A percentile compares a stretch with the other conserved stretches of the same genome.
These are phyloP conservation scores for Telfairia occidentalis DNA, from an alignment of 331 rosid genomes.

Conservation along the genomic window DNA sequence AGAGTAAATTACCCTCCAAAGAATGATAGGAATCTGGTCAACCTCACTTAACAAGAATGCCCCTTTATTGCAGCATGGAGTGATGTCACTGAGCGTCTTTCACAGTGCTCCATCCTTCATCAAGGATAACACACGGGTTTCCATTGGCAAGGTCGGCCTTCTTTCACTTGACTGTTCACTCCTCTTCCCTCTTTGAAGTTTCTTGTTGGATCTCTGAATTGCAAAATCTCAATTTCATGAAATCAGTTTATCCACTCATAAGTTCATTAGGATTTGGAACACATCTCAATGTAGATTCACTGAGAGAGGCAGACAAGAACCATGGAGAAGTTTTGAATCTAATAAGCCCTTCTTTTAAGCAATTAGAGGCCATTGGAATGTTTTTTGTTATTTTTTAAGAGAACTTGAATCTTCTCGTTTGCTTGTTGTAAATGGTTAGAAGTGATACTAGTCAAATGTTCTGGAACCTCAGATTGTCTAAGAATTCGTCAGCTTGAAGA, in stretches of 20 bases:
- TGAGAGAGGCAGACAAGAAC: conserved; percentile 4
- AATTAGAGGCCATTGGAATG: conserved; percentile 3
- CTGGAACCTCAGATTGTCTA: not conserved
- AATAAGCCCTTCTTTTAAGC: conserved; percentile 9
- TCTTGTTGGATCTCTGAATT: not conserved
- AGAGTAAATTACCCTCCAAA: conserved; percentile 1
- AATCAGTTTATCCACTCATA: not conserved
- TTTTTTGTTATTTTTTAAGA: not conserved
- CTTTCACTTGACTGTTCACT: not conserved
- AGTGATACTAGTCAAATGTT: not conserved
- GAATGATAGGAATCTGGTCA: not conserved
- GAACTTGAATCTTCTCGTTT: conserved; percentile 7
- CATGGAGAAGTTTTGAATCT: conserved; percentile 14
- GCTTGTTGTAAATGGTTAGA: not conserved
- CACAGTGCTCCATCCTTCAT: conserved; percentile 43
- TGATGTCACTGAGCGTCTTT: conserved; percentile 51
- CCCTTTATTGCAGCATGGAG: conserved; percentile 51
- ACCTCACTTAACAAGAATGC: conserved; percentile 17
- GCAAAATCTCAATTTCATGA: not conserved
- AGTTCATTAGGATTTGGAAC: conserved; percentile 1
- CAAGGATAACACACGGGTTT: conserved; percentile 34
- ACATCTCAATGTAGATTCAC: conserved; percentile 1
- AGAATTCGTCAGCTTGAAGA: conserved; percentile 1
- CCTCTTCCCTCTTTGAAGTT: not conserved
- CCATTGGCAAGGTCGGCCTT: conserved; percentile 10